Conservation (phyloP, 2,329 filamentous ascomycete species). For the Ambrosiella cleistominuta region DNA sequence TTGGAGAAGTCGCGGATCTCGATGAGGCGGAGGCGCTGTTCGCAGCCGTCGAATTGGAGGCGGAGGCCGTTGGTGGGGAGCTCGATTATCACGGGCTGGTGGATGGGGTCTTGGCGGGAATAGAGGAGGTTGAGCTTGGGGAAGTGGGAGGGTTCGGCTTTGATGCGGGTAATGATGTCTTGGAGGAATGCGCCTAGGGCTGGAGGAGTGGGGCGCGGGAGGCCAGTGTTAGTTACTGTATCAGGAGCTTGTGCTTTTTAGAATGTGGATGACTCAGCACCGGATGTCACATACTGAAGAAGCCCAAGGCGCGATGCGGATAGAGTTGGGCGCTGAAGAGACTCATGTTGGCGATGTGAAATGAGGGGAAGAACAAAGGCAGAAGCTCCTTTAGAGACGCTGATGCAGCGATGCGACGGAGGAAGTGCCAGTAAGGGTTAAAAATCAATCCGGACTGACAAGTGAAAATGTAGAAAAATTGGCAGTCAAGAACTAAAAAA, state of each 20-base stretch:
- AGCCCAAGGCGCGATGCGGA: constrained; percentile 49
- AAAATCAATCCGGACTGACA: too few relatives aligned
- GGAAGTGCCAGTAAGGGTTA: too few relatives aligned
- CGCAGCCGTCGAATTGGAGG: constrained; percentile 80
- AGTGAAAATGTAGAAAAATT: too few relatives aligned
- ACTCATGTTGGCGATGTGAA: constrained; percentile 21
- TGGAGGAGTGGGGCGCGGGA: constrained; percentile 21
- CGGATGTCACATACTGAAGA: constrained; percentile 26
- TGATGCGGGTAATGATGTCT: constrained; percentile 72
- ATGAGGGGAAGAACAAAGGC: background rate
- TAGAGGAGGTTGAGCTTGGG: constrained; percentile 70
- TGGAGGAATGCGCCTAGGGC: constrained; percentile 83
- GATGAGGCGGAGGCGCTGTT: constrained; percentile 78
- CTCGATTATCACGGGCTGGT: constrained; percentile 54
- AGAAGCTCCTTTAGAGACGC: background rate
- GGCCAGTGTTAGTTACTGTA: background rate
- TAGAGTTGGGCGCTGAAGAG: constrained; percentile 44
- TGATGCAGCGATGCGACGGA: background rate
- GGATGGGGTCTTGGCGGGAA: constrained; percentile 56
- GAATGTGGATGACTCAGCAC: background rate
- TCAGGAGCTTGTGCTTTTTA: background rate
- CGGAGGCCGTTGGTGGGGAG: constrained; percentile 77
- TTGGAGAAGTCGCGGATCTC: constrained; percentile 84
- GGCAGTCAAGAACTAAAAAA: too few relatives aligned
- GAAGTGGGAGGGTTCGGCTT: constrained; percentile 69